Evolutionary conservation across 2,329 filamentous ascomycete genomes (phyloP).

Genomic region (Teratosphaeria viscida): DNA sequence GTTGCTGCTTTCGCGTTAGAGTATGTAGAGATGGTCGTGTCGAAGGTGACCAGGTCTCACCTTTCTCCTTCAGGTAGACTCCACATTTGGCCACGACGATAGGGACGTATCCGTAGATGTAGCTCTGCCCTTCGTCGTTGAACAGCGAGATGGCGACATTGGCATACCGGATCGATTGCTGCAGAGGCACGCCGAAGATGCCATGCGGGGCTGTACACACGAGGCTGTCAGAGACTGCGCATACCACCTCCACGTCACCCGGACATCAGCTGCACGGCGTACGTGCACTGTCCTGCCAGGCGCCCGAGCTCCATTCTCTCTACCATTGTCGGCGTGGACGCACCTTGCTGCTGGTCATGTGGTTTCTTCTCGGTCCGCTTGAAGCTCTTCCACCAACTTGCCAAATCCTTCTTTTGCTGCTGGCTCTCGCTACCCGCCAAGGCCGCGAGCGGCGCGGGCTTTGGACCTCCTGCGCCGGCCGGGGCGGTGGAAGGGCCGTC

Average conservation of each 20-base stretch:
- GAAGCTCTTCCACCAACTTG: constrained; percentile 97
- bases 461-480: constrained; percentile 34
- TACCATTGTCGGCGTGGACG: constrained; percentile 9
- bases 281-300: not conserved
- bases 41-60: constrained; percentile 41
- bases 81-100: constrained; percentile 98
- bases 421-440: constrained; percentile 48
- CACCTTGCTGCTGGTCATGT: constrained; percentile 58
- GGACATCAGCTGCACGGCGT: not conserved
- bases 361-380: constrained; percentile 56
- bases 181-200: constrained; percentile 89
- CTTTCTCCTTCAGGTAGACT: constrained; percentile 95
- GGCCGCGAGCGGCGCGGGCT: constrained; percentile 35
- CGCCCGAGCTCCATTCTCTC: not conserved
- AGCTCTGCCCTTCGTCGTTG: constrained; percentile 84
- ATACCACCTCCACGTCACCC: not conserved
- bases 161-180: constrained; percentile 90
- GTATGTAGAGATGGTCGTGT: constrained; percentile 16
- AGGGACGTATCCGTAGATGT: constrained; percentile 96
- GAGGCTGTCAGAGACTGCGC: not conserved
- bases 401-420: constrained; percentile 75
- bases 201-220: constrained; percentile 44
- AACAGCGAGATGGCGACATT: constrained; percentile 96
- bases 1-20: constrained; percentile 52
- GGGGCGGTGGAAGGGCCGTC: constrained; percentile 30